Evolutionary conservation across 371 early-diverging fungal species (phyloP), one percentile per base, ranked within the genome.

Genomic region (Syncephalastrum racemosum): DNA sequence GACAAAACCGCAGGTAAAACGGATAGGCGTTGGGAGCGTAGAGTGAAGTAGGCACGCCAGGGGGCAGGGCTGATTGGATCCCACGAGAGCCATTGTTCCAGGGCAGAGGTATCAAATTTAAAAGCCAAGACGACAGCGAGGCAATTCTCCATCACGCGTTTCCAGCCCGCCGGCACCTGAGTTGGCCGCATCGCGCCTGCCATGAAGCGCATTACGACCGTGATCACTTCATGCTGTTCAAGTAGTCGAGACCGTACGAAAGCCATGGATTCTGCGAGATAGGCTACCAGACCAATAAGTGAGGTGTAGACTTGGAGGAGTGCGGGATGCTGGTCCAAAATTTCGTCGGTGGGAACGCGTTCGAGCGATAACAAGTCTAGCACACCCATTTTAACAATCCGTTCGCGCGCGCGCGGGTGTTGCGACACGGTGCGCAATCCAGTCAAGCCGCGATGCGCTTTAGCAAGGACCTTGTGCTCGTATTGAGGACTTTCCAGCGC

Each of bases 71-170:
- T 19, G 20, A 47, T 47, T 14, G 47, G 14, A 5, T 19, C 47
- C 56, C 59, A 68, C 15, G 55, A 49, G 22, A 71, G 47, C 74
- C 74, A 73, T 25, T 58, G 45, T 2, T 36, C 50, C 39, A 70
- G 54, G 0, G 74, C 70, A 4, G 43, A 14, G 6, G 47, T 57
- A 36, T 70, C 70, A 16, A 60, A 73, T 18, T 62, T 61, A 27
- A 67, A 73, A 2, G 66, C 60, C 10, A 53, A 48, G 4, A 66
- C 53, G 4, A 73, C 63, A 15, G 60, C 24, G n/a, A 73, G 40
- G 58, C 66, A 66, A 6, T 66, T 52, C 10, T 48, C 31, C 7
- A 73, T 58, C 1, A 73, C 24, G n/a, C 53, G 48, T 25, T 58
- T 56, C 63, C 70, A 73, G 0, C 62, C 60, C 2, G 39, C 16